phyloP scores from a whole-genome alignment of 192 early-diverging fungal genomes.

The Pilobolus umbonatus region DNA sequence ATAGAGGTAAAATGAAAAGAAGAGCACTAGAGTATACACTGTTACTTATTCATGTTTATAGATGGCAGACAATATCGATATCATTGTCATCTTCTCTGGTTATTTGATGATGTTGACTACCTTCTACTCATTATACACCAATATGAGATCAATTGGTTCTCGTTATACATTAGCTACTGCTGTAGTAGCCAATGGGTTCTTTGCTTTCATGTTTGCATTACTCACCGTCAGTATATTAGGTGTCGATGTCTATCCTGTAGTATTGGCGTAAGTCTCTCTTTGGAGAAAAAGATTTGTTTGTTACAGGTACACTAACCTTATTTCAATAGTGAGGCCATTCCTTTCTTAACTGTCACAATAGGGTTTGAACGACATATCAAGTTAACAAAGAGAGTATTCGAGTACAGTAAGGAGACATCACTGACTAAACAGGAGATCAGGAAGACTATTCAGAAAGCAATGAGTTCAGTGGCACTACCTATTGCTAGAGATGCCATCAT shows the following conservation, averaged over 20 bases:
- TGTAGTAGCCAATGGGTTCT: conserved; percentile 67
- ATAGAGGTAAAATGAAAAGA: conserved; percentile 36
- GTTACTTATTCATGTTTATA: neutral
- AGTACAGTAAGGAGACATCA: conserved; percentile 34
- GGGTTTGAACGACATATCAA: conserved; percentile 86
- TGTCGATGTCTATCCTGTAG: conserved; percentile 61
- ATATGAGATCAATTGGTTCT: conserved; percentile 84
- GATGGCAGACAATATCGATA: conserved; percentile 69
- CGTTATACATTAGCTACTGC: conserved; percentile 70
- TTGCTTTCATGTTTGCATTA: conserved; percentile 72
- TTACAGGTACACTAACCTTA: neutral
- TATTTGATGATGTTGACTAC: conserved; percentile 81
- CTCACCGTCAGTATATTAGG: conserved; percentile 65
- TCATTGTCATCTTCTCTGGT: conserved; percentile 70
- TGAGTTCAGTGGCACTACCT: conserved; percentile 56
- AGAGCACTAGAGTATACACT: neutral
- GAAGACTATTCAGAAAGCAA: conserved; percentile 57
- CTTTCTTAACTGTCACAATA: conserved; percentile 86
- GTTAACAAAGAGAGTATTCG: conserved; percentile 77
- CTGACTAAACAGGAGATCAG: conserved; percentile 45
- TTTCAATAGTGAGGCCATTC: conserved; percentile 68
- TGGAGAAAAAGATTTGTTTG: neutral
- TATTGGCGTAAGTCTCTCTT: conserved; percentile 40
- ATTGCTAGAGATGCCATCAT: conserved; percentile 76
- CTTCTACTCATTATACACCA: conserved; percentile 72